Percentiles rank a stretch among this genome's conserved stretches.
Evolutionary conservation across 2,329 filamentous ascomycete species (phyloP).

Genomic region (Aspergillus clavatus): DNA sequence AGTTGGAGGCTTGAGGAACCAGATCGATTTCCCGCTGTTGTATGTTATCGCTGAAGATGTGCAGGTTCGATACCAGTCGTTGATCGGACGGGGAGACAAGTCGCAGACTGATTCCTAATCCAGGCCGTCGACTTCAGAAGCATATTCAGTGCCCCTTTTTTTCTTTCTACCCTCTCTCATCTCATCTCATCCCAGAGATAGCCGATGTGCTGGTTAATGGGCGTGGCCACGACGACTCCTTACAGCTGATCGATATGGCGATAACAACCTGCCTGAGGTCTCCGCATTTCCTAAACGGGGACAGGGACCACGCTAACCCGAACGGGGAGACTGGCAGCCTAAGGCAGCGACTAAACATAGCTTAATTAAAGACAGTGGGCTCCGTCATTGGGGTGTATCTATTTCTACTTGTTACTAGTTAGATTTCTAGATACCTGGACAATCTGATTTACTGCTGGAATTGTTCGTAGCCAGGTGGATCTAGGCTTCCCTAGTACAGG

Average conservation of each 20-base stretch:
- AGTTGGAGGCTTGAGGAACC: background rate
- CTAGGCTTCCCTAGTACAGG: too few species aligned
- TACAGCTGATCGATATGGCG: background rate
- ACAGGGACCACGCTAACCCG: background rate
- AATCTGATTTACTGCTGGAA: too few species aligned
- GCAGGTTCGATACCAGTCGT: background rate
- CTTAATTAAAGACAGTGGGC: background rate
- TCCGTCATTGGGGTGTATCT: background rate
- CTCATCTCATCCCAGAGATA: background rate
- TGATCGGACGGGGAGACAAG: background rate
- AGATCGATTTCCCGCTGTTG: background rate
- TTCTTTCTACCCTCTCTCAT: too few species aligned
- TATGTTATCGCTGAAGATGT: background rate
- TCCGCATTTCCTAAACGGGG: background rate
- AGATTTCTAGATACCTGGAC: too few species aligned
- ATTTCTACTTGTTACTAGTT: background rate
- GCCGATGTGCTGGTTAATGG: background rate
- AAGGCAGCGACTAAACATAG: background rate
- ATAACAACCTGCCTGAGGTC: background rate
- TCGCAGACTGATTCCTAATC: background rate
- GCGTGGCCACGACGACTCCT: background rate
- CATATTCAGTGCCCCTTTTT: background rate
- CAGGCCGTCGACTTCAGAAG: background rate
- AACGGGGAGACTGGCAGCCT: background rate
- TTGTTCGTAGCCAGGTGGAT: too few species aligned